These are phyloP conservation scores for Codiaeum variegatum DNA, from an alignment of 441 rosid genomes.

Conservation along the genomic window DNA sequence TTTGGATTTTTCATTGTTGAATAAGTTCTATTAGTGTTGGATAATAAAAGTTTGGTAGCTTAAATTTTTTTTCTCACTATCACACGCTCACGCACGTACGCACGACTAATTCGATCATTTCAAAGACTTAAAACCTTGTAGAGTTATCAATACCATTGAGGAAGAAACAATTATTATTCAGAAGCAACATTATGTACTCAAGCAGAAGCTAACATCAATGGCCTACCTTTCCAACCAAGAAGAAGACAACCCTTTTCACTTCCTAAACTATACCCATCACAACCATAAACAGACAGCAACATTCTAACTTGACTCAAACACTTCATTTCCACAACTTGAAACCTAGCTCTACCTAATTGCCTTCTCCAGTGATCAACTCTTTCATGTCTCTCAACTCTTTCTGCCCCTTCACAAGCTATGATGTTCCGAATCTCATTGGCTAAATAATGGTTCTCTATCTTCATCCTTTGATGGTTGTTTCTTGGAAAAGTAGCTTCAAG, in stretches of 20 bases:
- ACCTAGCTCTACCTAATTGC: slow-evolving; percentile 63
- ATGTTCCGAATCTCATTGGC: slow-evolving; percentile 60
- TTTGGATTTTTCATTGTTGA: background rate
- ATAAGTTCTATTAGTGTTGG: background rate
- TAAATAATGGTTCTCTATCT: slow-evolving; percentile 50
- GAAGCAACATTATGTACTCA: slow-evolving; percentile 34
- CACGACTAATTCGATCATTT: background rate
- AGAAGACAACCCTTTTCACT: slow-evolving; percentile 54
- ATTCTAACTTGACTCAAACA: slow-evolving; percentile 55
- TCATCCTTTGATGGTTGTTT: slow-evolving; percentile 49
- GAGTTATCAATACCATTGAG: slow-evolving; percentile 7
- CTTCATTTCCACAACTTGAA: slow-evolving; percentile 49
- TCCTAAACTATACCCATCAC: slow-evolving; percentile 53
- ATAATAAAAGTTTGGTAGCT: too few relatives aligned
- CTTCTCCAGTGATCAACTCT: slow-evolving; percentile 71
- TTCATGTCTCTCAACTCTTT: slow-evolving; percentile 59
- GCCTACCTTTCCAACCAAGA: slow-evolving; percentile 76
- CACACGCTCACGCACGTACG: too few relatives aligned
- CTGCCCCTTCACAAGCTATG: slow-evolving; percentile 48
- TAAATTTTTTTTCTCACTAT: too few relatives aligned
- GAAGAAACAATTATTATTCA: slow-evolving; percentile 16
- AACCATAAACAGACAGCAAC: slow-evolving; percentile 59
- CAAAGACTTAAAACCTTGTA: background rate
- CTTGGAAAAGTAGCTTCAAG: slow-evolving; percentile 56
- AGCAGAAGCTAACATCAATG: slow-evolving; percentile 63